phyloP scores from a whole-genome alignment of 164 flowering plant genomes.

The Nymphaea thermarum region DNA sequence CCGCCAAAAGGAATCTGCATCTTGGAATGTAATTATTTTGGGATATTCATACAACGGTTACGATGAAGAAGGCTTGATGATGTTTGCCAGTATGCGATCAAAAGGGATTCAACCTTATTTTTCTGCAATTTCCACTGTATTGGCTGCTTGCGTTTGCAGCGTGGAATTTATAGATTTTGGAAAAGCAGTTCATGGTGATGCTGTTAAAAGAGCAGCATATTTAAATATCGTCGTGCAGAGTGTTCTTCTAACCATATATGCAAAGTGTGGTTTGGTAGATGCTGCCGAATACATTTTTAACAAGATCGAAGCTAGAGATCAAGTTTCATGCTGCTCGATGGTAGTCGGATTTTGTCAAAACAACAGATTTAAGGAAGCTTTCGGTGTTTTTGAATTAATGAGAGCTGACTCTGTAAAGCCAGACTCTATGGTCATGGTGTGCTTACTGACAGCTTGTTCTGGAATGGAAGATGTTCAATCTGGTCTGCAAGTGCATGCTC shows the following conservation, averaged over 20 bases:
- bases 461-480: constrained; percentile 19
- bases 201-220: constrained; percentile 29
- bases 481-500: constrained; percentile 37
- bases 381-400: constrained; percentile 22
- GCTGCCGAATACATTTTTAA: constrained; percentile 31
- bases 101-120: constrained; percentile 18
- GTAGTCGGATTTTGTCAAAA: constrained; percentile 34
- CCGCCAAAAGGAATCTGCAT: constrained; percentile 19
- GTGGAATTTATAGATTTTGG: constrained; percentile 25
- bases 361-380: constrained; percentile 23
- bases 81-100: constrained; percentile 24
- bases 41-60: constrained; percentile 23
- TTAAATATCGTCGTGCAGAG: constrained; percentile 26
- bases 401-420: constrained; percentile 19
- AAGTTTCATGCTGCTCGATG: constrained; percentile 47
- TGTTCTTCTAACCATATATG: constrained; percentile 45
- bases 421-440: constrained; percentile 35
- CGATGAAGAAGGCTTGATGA: constrained; percentile 23
- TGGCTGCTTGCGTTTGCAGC: constrained; percentile 25
- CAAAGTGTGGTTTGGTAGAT: constrained; percentile 24
- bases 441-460: constrained; percentile 24
- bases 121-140: constrained; percentile 28
- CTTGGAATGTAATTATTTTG: constrained; percentile 51
- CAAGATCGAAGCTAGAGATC: constrained; percentile 27
- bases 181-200: constrained; percentile 36